A percentile compares a stretch with the other conserved stretches of the same genome.
phyloP scores from a whole-genome alignment of 2,329 filamentous ascomycete species.

The Delphinella strobiligena region DNA sequence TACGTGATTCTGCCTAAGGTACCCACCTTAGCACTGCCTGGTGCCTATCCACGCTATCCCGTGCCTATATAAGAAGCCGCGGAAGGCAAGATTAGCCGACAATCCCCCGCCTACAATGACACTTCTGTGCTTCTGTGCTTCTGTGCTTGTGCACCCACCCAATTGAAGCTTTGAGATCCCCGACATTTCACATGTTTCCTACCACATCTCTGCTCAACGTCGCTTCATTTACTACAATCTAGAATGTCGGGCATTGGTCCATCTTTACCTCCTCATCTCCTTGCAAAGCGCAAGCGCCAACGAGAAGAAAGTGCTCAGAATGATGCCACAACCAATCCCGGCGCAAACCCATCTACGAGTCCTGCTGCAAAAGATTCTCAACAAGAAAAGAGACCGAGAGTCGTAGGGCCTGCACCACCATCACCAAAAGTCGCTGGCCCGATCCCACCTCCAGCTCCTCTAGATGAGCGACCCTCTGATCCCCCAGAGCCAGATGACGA shows the following conservation, averaged over 20 bases:
- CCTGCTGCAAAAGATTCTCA: slow-evolving; percentile 29
- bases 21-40: no score
- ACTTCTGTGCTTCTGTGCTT: no score
- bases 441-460: slow-evolving; percentile 39
- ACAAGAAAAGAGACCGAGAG: slow-evolving; percentile 39
- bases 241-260: slow-evolving; percentile 60
- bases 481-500: slow-evolving; percentile 19
- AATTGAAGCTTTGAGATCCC: no score
- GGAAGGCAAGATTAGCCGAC: no score
- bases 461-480: slow-evolving; percentile 33
- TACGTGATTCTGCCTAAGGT: no score
- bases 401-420: slow-evolving; percentile 45
- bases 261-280: slow-evolving; percentile 53
- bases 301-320: slow-evolving; percentile 27
- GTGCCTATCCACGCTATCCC: no score
- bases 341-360: slow-evolving; percentile 22
- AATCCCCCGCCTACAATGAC: no score
- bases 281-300: slow-evolving; percentile 39
- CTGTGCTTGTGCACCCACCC: no score
- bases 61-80: no score
- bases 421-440: slow-evolving; percentile 36
- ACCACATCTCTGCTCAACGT: slow-evolving; percentile 1
- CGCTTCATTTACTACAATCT: slow-evolving; percentile 10
- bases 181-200: no score
- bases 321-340: slow-evolving; percentile 25